Percentiles rank a stretch among this genome's conserved stretches.
phyloP scores from a whole-genome alignment of 75 land plant species.

The Larix kaempferi region DNA sequence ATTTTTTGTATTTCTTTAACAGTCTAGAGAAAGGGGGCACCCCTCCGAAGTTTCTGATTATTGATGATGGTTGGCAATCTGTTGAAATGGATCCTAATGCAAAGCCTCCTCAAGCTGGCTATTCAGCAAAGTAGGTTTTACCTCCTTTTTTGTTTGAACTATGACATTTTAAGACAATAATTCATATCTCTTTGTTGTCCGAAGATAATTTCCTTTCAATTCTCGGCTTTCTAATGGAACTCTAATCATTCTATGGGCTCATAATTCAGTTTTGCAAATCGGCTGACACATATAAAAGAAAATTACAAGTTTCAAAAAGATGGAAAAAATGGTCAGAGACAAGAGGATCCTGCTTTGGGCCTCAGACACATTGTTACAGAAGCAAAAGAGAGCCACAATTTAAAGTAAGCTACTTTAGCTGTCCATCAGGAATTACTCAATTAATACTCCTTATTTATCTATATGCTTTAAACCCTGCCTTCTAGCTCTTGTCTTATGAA shows the following conservation, averaged over 20 bases:
- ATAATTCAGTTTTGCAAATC: conserved; percentile 68
- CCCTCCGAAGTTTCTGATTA: conserved; percentile 80
- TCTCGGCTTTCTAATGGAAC: neutral
- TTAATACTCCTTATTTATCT: conserved; percentile 1
- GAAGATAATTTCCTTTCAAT: too few species aligned
- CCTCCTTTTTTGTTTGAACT: neutral
- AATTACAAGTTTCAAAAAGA: conserved; percentile 89
- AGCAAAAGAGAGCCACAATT: conserved; percentile 45
- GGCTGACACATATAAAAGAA: conserved; percentile 76
- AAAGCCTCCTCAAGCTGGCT: conserved; percentile 21
- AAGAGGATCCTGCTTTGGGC: conserved; percentile 68
- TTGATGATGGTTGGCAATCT: conserved; percentile 97
- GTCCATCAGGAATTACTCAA: neutral
- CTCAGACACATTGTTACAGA: conserved; percentile 63
- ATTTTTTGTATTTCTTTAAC: neutral
- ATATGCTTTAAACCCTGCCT: too few species aligned
- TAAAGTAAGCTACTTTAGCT: conserved; percentile 43
- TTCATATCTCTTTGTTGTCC: too few species aligned
- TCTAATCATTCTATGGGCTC: conserved; percentile 3
- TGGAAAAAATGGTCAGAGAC: conserved; percentile 53
- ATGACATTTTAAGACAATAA: too few species aligned
- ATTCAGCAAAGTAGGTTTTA: conserved; percentile 49
- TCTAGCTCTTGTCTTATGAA: too few species aligned
- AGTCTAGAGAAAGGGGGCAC: conserved; percentile 70
- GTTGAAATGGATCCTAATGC: conserved; percentile 58